These are phyloP conservation scores for Tilletia horrida DNA, from an alignment of 1,284 basidiomycete genomes.

Conservation along the genomic window DNA sequence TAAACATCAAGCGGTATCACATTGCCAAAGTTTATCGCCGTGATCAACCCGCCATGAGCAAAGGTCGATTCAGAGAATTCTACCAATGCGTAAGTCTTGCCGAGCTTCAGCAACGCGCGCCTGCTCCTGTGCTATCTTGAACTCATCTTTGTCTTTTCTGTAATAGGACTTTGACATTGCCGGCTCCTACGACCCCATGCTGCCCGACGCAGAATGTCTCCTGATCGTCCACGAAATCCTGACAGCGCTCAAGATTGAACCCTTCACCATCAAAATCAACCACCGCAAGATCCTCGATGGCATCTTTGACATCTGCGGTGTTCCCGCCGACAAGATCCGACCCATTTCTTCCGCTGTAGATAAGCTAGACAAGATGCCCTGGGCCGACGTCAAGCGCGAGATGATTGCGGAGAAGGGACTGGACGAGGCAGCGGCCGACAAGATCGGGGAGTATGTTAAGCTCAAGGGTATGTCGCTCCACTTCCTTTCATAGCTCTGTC, in stretches of 20 bases:
- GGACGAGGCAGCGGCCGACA: constrained; percentile 77
- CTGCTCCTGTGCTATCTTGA: not conserved
- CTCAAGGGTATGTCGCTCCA: constrained; percentile 67
- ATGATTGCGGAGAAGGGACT: constrained; percentile 96
- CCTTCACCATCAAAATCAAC: constrained; percentile 89
- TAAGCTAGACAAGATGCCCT: constrained; percentile 91
- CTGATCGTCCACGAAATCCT: constrained; percentile 79
- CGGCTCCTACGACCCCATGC: constrained; percentile 84
- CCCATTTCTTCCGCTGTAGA: constrained; percentile 96
- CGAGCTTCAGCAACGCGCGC: not conserved
- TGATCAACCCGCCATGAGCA: constrained; percentile 95
- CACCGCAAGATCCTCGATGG: constrained; percentile 97
- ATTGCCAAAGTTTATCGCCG: constrained; percentile 96
- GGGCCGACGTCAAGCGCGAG: constrained; percentile 88
- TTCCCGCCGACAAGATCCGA: constrained; percentile 83
- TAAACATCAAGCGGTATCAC: constrained; percentile 81
- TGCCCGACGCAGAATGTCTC: constrained; percentile 90
- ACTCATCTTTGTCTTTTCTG: not conserved
- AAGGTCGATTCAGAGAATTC: constrained; percentile 97
- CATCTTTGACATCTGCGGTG: constrained; percentile 93
- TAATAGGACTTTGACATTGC: constrained; percentile 88
- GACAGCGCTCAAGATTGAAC: constrained; percentile 72
- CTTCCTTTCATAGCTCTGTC: not conserved
- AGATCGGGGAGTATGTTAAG: constrained; percentile 94
- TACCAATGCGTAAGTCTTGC: constrained; percentile 78